Evolutionary conservation across 129 eudicot species (phyloP).

Genomic region (Kitagawia praeruptora): DNA sequence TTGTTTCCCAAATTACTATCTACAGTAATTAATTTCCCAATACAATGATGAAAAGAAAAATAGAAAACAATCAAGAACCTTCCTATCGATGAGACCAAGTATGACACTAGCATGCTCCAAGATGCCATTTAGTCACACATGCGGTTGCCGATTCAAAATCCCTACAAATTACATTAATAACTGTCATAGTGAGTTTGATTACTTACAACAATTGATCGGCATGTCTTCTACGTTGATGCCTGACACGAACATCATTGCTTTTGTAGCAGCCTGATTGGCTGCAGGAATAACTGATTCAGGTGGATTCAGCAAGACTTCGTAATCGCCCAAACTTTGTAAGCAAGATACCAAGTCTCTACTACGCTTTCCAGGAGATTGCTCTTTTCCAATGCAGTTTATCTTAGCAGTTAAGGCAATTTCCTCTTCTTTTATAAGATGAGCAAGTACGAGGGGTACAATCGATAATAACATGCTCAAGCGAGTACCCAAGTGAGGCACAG

Average conservation of each 20-base stretch:
- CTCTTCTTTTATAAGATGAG: slow-evolving; percentile 80
- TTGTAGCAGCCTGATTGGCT: slow-evolving; percentile 95
- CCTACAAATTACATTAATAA: background rate
- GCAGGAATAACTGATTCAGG: slow-evolving; percentile 62
- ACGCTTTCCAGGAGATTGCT: slow-evolving; percentile 35
- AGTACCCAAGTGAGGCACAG: slow-evolving; percentile 83
- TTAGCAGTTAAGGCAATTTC: slow-evolving; percentile 29
- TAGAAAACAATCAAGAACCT: background rate
- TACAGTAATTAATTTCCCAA: background rate
- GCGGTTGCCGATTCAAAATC: background rate
- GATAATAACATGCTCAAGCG: slow-evolving; percentile 83
- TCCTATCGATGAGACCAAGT: background rate
- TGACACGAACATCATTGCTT: slow-evolving; percentile 66
- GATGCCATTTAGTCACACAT: background rate
- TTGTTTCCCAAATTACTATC: background rate
- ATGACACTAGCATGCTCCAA: background rate
- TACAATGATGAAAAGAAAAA: background rate
- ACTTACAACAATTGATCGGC: slow-evolving; percentile 72
- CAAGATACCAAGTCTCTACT: slow-evolving; percentile 58
- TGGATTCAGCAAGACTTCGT: slow-evolving; percentile 63
- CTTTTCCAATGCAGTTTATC: slow-evolving; percentile 26
- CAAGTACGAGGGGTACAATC: slow-evolving; percentile 70
- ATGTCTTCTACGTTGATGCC: slow-evolving; percentile 54
- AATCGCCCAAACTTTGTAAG: slow-evolving; percentile 65
- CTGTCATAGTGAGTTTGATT: background rate